Evolutionary conservation across 2,329 filamentous ascomycete genomes (phyloP), one percentile per base, ranked within the genome.

Genomic region (Sclerotinia subarctica): DNA sequence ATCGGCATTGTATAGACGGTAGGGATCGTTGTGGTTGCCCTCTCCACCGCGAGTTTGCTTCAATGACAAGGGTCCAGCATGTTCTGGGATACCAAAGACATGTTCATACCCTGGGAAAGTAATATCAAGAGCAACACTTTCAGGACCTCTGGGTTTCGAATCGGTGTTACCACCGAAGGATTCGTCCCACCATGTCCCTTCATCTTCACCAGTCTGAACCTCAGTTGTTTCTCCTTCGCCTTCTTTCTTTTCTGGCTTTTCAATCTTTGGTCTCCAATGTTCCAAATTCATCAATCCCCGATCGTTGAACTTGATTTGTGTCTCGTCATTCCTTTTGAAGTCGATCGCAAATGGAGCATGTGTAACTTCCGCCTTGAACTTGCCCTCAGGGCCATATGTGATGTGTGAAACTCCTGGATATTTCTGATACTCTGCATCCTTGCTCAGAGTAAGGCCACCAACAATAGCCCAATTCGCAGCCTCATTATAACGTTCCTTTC

Each of bases 151-250:
- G n/a, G 95, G 94, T 80, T 99, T 99, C 6, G 90, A 87, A 79
- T 99, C 95, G 0, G 94, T 98, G 78, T 95, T 96, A 70, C 94
- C 94, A 72, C 94, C 94, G 78, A 99, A 99, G 0, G 86, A 87
- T 81, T 99, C 95, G 8, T 99, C 95, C 95, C 95, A 99, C 93
- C 93, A 97, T 4, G 94, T 97, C 80, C 89, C 91, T 77, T 97
- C 91, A 72, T 95, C 91, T 71, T 90, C 87, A 19, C 82, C 84
- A 15, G 80, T 75, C 70, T 69, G 58, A n/a, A 66, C 59, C 35
- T 47, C 78, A 70, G 44, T 78, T 72, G 63, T 79, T 78, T 82
- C 81, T 5, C 77, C 79, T 59, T 80, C 78, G 67, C 79, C 78
- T 60, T 72, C 70, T 64, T 78, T 75, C 32, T 71, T 70, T 47